Evolutionary conservation across 768 basidiomycete genomes (phyloP), one percentile per base, ranked within the genome.

Genomic region (Cyclocybe cylindracea): DNA sequence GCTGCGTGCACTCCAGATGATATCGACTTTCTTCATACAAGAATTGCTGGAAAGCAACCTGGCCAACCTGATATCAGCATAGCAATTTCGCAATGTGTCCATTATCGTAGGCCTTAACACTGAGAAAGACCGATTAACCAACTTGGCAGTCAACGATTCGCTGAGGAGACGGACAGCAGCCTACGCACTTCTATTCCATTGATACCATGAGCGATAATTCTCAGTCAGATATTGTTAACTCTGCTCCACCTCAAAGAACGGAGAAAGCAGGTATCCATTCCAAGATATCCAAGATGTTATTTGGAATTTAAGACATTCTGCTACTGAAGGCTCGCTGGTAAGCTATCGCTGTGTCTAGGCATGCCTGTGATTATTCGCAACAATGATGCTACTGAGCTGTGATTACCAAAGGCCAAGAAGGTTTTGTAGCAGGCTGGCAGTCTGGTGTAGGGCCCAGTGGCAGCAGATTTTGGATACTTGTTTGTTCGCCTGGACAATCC

Each of bases 371-470:
- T 70, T 55, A 65, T 71, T 9, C 35, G 61, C 35, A 33, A 62
- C 36, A 71, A 70, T 54, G 41, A 53, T 48, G 70, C 70, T 2
- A 71, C 71, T 9, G 65, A 69, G 39, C 44, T 69, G n/a, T 61
- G 65, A 70, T 73, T 4, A 71, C 69, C 2, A 70, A 68, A 48
- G 72, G 70, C 2, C 67, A 70, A 51, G 66, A 70, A 57, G 72
- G 53, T 0, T 50, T 39, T 33, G 68, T 73, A 2, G 42, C 48
- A 51, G 67, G 62, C 13, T 74, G 71, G 73, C 38, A 63, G 18
- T 41, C 45, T 10, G 18, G 11, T 7, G 32, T 36, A 11, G 61
- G 67, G 1, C 16, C 51, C 2, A 13, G 44, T n/a, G 61, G 61
- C 59, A 66, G 36, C n/a, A 11, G 10, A 34, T 64, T 7, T 41